Evolutionary conservation across 306 rosid species (phyloP).

Genomic region (Notholithocarpus densiflorus): DNA sequence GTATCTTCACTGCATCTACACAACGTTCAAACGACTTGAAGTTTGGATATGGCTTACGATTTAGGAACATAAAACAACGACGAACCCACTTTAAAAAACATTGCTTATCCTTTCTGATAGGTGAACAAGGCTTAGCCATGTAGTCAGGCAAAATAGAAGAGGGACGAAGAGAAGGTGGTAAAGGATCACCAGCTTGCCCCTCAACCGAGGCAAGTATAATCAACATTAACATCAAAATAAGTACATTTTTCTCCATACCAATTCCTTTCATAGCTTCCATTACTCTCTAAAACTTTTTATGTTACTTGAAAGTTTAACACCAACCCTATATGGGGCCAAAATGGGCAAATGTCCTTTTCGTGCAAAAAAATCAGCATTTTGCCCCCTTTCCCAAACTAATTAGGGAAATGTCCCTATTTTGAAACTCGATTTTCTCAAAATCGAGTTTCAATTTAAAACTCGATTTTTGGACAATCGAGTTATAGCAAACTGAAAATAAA

Average conservation of each 20-base stretch:
- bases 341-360: too few relatives aligned
- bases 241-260: not conserved
- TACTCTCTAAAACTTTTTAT: not conserved
- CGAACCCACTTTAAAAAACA: not conserved
- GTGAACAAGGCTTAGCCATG: not conserved
- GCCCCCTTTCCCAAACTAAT: too few relatives aligned
- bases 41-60: too few relatives aligned
- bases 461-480: too few relatives aligned
- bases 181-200: not conserved
- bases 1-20: not conserved
- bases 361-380: too few relatives aligned
- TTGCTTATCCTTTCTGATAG: too few relatives aligned
- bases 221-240: not conserved
- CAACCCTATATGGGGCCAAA: not conserved
- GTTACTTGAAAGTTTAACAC: not conserved
- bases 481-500: too few relatives aligned
- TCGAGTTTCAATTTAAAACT: too few relatives aligned
- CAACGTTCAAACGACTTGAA: not conserved
- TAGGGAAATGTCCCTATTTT: too few relatives aligned
- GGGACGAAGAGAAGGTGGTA: not conserved
- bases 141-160: not conserved
- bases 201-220: not conserved
- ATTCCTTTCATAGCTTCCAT: not conserved
- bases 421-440: too few relatives aligned
- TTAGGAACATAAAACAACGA: too few relatives aligned